These are phyloP conservation scores for Macaranga tanarius DNA, from an alignment of 441 rosid genomes.

Conservation along the genomic window DNA sequence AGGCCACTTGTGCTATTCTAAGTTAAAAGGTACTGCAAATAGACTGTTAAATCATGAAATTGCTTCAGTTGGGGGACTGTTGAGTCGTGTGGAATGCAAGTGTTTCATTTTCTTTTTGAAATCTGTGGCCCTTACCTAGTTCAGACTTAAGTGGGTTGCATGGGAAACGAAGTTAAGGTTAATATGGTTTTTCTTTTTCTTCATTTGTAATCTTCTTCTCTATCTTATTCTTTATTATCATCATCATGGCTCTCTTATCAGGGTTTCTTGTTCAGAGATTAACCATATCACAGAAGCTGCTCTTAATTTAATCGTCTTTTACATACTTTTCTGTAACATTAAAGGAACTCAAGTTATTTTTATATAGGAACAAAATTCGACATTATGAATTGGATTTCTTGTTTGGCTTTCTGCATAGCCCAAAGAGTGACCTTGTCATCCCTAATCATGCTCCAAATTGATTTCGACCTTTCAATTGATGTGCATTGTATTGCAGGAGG, in stretches of 20 bases:
- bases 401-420: constrained; percentile 3
- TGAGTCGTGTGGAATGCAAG: too few species aligned
- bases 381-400: not conserved
- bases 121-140: too few species aligned
- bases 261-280: too few species aligned
- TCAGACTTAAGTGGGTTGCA: too few species aligned
- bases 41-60: not conserved
- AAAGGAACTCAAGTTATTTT: not conserved
- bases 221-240: too few species aligned
- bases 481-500: constrained; percentile 52
- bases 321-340: not conserved
- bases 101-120: too few species aligned
- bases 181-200: too few species aligned
- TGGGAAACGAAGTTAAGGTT: too few species aligned
- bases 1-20: not conserved
- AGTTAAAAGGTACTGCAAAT: not conserved
- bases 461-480: not conserved
- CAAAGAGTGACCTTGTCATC: not conserved
- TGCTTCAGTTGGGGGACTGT: not conserved
- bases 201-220: too few species aligned
- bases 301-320: not conserved
- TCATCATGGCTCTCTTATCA: too few species aligned
- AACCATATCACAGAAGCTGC: not conserved
- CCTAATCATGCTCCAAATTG: not conserved
- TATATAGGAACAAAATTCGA: not conserved